phyloP scores from a whole-genome alignment of 495 filamentous ascomycete genomes.

The Hypoxylon lenormandii region DNA sequence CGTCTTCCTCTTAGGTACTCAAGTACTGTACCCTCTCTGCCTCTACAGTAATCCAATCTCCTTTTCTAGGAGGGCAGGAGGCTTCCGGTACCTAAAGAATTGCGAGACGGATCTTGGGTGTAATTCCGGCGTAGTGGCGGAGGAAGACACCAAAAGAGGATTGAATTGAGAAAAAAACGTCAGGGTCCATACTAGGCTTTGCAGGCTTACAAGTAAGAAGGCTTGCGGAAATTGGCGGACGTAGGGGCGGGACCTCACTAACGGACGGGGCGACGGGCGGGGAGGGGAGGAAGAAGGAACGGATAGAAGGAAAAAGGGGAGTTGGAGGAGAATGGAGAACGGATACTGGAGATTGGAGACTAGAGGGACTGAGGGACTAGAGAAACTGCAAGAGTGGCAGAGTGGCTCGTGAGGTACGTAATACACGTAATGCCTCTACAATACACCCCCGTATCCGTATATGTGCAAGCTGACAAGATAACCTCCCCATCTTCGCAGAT shows the following conservation, averaged over 20 bases:
- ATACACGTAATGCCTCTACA: no score
- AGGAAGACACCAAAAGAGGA: constrained; percentile 39
- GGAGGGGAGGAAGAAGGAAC: constrained; percentile 35
- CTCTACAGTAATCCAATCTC: constrained; percentile 20
- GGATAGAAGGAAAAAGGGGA: constrained; percentile 9
- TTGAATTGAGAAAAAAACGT: constrained; percentile 23
- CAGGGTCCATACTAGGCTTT: constrained; percentile 30
- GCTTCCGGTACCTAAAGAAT: not conserved
- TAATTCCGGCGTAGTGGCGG: constrained; percentile 34
- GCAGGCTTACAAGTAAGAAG: not conserved
- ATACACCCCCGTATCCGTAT: no score
- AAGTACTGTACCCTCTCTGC: no score
- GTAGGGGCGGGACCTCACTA: constrained; percentile 36
- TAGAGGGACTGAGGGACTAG: no score
- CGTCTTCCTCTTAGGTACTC: constrained; percentile 12
- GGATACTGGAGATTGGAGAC: no score
- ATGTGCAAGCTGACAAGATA: no score
- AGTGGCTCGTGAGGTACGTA: no score
- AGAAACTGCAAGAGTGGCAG: no score
- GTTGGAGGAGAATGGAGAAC: not conserved
- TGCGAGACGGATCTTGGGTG: constrained; percentile 9
- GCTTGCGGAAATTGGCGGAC: constrained; percentile 45
- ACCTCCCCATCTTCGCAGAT: no score
- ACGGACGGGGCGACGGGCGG: constrained; percentile 26
- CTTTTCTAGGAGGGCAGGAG: constrained; percentile 6